Percentiles rank a stretch among this genome's conserved stretches.
Conservation (phyloP, 805 yeast genomes). For the Lachancea cidri region DNA sequence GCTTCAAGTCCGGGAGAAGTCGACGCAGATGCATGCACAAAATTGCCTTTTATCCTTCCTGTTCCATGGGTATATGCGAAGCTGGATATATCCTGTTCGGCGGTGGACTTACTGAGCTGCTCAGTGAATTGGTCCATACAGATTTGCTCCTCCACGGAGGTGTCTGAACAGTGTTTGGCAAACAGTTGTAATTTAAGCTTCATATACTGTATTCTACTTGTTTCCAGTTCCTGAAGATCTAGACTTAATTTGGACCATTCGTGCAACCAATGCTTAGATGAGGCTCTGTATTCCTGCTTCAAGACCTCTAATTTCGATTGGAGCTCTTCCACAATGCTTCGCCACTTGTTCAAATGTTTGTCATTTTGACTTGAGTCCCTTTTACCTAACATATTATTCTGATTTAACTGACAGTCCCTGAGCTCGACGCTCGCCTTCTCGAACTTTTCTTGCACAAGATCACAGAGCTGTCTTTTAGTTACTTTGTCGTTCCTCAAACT, state of each 20-base stretch:
- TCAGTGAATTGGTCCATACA: conserved; percentile 24
- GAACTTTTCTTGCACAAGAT: conserved; percentile 23
- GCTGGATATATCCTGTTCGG: conserved; percentile 28
- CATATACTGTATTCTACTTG: conserved; percentile 25
- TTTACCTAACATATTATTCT: conserved; percentile 28
- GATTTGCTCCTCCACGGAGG: conserved; percentile 26
- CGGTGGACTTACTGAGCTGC: conserved; percentile 23
- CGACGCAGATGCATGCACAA: neutral
- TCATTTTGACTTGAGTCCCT: conserved; percentile 25
- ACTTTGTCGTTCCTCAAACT: conserved; percentile 26
- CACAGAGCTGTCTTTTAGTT: conserved; percentile 27
- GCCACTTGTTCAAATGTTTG: conserved; percentile 30
- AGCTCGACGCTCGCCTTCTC: conserved; percentile 21
- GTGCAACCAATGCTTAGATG: conserved; percentile 29
- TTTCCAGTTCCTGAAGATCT: conserved; percentile 30
- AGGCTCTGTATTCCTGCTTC: conserved; percentile 30
- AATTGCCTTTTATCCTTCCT: conserved; percentile 27
- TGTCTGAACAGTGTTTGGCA: conserved; percentile 22
- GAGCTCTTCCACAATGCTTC: conserved; percentile 21
- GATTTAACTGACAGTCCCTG: conserved; percentile 29
- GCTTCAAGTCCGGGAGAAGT: neutral
- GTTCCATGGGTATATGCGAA: conserved; percentile 32
- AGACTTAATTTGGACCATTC: conserved; percentile 29
- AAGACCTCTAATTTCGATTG: conserved; percentile 24
- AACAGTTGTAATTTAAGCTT: conserved; percentile 27